Evolutionary conservation across 2,329 filamentous ascomycete species (phyloP), one percentile per base, ranked within the genome.

Genomic region (Claviceps pazoutovae): DNA sequence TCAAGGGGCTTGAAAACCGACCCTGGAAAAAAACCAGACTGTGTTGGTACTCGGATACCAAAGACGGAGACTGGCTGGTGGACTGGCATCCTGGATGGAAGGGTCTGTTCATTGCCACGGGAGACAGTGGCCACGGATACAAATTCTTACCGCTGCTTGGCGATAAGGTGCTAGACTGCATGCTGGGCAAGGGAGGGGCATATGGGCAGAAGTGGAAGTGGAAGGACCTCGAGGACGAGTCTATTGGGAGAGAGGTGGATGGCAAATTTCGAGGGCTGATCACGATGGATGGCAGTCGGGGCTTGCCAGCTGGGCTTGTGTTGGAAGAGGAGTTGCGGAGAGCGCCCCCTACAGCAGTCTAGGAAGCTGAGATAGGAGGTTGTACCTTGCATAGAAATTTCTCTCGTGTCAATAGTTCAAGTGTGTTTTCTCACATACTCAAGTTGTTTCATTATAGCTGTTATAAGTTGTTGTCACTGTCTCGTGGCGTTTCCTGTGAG

Each of bases 21-120:
- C 76, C 79, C 1, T 87, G 86, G 68, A 67, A 68, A 53, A 70
- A 72, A 50, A 83, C 80, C 2, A 72, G 82, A 23, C 67, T 88
- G 50, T 88, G 84, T 68, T 88, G 84, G 84, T 88, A 88, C 63
- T 80, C 80, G 5, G 84, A 88, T 67, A 88, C 84, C 58, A 74
- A 79, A 7, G 79, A 78, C 17, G 84, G 79, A 21, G 80, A 88
- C 61, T 88, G 86, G 69, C 72, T 88, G 51, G 73, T 87, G 54
- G 78, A 82, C 60, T 81, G 82, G 64, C 83, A 88, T 59, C 84
- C 84, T 0, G 66, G 71, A 16, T 78, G 78, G 65, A 62, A 72
- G 52, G 73, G 74, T 14, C 65, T 83, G 4, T 83, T 84, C 59
- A 59, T 84, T 23, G 78, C 78, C 0, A 82, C 79, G 0, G 80